These are phyloP conservation scores for Penicillium sp. DNA, from an alignment of 2,329 filamentous ascomycete genomes.

Conservation along the genomic window DNA sequence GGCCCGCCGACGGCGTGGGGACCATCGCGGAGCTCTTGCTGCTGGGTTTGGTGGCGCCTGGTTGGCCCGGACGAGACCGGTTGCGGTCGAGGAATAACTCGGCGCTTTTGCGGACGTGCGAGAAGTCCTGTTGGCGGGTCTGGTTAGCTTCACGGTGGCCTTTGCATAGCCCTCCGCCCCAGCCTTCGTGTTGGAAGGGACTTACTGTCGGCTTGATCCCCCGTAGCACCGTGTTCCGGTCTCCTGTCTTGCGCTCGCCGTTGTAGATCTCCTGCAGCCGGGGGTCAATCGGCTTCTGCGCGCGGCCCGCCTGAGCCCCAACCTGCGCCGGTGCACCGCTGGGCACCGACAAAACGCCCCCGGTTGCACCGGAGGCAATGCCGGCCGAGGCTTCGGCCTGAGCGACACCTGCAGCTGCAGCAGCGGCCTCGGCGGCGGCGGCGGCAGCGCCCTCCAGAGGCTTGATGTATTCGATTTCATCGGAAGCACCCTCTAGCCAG, in stretches of 20 bases:
- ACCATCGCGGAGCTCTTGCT: constrained; percentile 32
- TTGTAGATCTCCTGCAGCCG: constrained; percentile 84
- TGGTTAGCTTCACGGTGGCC: not conserved
- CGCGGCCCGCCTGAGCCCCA: constrained; percentile 40
- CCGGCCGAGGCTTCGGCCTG: constrained; percentile 47
- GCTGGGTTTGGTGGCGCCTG: constrained; percentile 34
- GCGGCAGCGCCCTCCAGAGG: constrained; percentile 64
- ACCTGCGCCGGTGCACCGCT: constrained; percentile 39
- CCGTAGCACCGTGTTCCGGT: constrained; percentile 81
- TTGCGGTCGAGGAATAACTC: constrained; percentile 66
- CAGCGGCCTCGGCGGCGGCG: constrained; percentile 41
- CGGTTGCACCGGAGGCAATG: constrained; percentile 51
- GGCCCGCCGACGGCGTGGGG: constrained; percentile 38
- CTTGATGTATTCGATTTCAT: constrained; percentile 91
- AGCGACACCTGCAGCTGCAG: constrained; percentile 39
- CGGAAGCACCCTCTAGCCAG: constrained; percentile 85
- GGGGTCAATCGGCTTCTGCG: constrained; percentile 72
- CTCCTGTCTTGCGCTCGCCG: constrained; percentile 85
- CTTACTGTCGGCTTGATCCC: constrained; percentile 82
- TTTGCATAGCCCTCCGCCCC: not conserved
- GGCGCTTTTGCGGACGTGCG: constrained; percentile 83
- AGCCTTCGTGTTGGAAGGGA: not conserved
- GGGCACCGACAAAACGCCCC: constrained; percentile 41
- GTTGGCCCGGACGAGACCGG: constrained; percentile 39
- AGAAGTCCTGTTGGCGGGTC: constrained; percentile 75